Evolutionary conservation across 2,329 filamentous ascomycete species (phyloP), one percentile per base, ranked within the genome.

Genomic region (Penicillium sp.): DNA sequence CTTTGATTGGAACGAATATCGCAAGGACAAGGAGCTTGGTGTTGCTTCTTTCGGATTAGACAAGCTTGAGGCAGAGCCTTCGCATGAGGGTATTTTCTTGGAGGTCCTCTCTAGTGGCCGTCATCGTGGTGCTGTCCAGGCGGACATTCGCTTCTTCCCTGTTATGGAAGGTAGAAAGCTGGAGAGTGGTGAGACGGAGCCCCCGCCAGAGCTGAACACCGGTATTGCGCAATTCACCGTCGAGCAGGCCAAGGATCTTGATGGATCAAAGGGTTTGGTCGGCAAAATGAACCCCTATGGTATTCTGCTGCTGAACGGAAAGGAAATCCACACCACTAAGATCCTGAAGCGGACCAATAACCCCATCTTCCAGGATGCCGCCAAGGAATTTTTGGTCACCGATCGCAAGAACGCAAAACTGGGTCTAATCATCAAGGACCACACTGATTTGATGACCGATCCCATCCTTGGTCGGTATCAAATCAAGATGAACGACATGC

Each of bases 271-370:
- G 86, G 96, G 92, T 75, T 78, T 99, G 69, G 87, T 97, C 57
- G 94, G 94, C 27, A 83, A 88, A 59, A 86, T 99, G 45, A 97
- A 92, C 74, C 94, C 94, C 1, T 99, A 97, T 64, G 92, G 90
- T 9, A 82, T 87, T 29, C 82, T 99, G 49, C 82, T 97, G 43
- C 84, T 99, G 64, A 99, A 99, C 67, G 89, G 91, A 60, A 96
- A 94, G 75, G 89, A 95, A 70, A 83, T 97, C 4, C 92, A 96
- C 67, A 82, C 86, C 54, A 96, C 92, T 51, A 90, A 92, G 76
- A 95, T 92, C 74, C 83, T 97, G 67, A 99, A 97, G 82, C 88
- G 93, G 58, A 97, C 92, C 57, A 99, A 99, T 77, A 94, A 96
- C 67, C 94, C 94, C 7, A 92, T 99, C 67, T 99, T 92, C 88